Evolutionary conservation across 2,329 filamentous ascomycete genomes (phyloP), one percentile per base, ranked within the genome.

Genomic region (Huntiella bhutanensis): DNA sequence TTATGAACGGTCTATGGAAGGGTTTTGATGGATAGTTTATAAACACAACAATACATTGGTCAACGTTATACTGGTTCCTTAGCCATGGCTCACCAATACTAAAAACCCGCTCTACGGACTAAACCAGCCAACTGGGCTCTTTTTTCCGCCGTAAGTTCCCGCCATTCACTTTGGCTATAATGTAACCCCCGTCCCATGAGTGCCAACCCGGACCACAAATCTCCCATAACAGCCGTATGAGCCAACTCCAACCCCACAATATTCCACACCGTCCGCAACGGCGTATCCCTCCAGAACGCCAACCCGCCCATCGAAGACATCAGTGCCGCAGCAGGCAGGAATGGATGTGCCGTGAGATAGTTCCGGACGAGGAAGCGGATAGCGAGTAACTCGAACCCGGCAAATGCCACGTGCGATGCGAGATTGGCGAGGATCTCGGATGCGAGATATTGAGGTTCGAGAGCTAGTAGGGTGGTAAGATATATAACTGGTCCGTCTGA

Each of bases 391-490:
- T 75, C 71, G 32, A 66, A 56, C 1, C 70, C 69, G 11, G 62
- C 59, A 32, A 67, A 58, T 2, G 68, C 22, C 5, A 72, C 41
- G 32, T 67, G 62, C 0, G 64, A 57, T 1, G 61, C 52, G 1
- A 67, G 59, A 17, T 65, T 60, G 1, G 67, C 62, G 19, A 73
- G 57, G 3, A 71, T 62, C 37, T 67, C 64, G 0, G 66, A 60
- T 0, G 69, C 70, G 4, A 73, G 54, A 0, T 67, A 62, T 5
- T 72, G 70, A 1, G 75, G 59, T 35, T 62, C 63, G 4, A 47
- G 43, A 0, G 70, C 71, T 10, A 76, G 61, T 39, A 64, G 56
- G 4, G 67, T 75, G 41, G 69, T 63, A 11, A 64, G 54, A 48
- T 69, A 71, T 53, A 22, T 52, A 47, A 5, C 62, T 60, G 12